A percentile compares a stretch with the other conserved stretches of the same genome.
Evolutionary conservation across 176 grass and related monocot species (phyloP).

Genomic region (Juncus inflexus): DNA sequence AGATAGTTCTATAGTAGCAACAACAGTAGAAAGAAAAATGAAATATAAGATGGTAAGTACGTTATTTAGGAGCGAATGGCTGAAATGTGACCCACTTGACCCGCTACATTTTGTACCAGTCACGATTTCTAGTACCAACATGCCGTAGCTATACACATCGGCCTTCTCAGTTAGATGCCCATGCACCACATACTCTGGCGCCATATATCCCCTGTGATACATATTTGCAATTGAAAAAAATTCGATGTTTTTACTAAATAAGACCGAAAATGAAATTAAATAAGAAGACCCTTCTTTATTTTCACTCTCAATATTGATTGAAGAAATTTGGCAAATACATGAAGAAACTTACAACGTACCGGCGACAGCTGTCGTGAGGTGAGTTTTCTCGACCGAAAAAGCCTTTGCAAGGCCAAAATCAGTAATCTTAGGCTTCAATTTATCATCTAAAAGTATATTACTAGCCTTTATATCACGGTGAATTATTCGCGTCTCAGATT

Average conservation of each 20-base stretch:
- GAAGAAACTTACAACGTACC: conserved; percentile 59
- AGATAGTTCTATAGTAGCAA: too few relatives aligned
- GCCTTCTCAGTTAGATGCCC: conserved; percentile 80
- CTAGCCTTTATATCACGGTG: conserved; percentile 88
- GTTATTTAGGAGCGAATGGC: conserved; percentile 55
- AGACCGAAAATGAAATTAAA: not conserved
- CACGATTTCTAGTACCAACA: conserved; percentile 68
- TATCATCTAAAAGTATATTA: conserved; percentile 88
- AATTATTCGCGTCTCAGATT: conserved; percentile 74
- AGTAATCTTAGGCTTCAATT: conserved; percentile 73
- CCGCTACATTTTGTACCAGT: conserved; percentile 63
- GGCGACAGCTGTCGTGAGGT: conserved; percentile 75
- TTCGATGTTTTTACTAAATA: not conserved
- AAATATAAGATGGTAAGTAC: conserved; percentile 32
- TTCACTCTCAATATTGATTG: not conserved
- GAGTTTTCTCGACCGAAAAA: conserved; percentile 58
- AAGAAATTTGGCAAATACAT: conserved; percentile 15
- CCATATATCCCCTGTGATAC: conserved; percentile 78
- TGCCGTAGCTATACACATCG: conserved; percentile 76
- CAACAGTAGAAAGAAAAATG: too few relatives aligned
- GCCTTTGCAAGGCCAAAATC: conserved; percentile 87
- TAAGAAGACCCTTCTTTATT: not conserved
- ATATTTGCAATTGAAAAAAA: conserved; percentile 7
- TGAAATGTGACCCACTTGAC: conserved; percentile 44
- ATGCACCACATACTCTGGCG: conserved; percentile 76